A percentile compares a stretch with the other conserved stretches of the same genome.
phyloP scores from a whole-genome alignment of 2,329 filamentous ascomycete species.

The Aspergillus hortae region DNA sequence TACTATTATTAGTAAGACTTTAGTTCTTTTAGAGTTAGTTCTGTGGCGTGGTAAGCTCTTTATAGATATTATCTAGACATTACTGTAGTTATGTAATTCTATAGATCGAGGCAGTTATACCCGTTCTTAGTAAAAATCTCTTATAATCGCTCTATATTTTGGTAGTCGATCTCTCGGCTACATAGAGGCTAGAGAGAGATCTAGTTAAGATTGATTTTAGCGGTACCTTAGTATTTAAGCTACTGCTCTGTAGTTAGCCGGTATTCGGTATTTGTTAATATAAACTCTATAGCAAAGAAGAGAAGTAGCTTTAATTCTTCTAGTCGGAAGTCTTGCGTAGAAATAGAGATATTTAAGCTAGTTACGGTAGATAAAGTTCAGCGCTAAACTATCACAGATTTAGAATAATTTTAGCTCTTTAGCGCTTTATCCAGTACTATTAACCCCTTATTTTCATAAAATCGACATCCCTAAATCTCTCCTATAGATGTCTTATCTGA shows the following conservation, averaged over 20 bases:
- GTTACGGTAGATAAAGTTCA: background rate
- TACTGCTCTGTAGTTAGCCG: constrained; percentile 16
- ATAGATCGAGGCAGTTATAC: constrained; percentile 16
- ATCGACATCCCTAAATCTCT: background rate
- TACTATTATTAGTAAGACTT: background rate
- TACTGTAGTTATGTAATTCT: constrained; percentile 16
- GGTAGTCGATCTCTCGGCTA: constrained; percentile 6
- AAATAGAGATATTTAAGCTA: background rate
- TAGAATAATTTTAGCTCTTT: background rate
- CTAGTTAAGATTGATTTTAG: constrained; percentile 21
- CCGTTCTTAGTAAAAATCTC: constrained; percentile 17
- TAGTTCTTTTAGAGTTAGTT: background rate
- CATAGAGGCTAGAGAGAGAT: constrained; percentile 14
- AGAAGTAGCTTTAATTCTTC: background rate
- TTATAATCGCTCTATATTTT: constrained; percentile 20
- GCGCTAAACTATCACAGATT: background rate
- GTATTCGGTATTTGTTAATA: constrained; percentile 14
- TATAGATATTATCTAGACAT: background rate
- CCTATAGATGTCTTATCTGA: background rate
- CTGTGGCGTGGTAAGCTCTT: background rate
- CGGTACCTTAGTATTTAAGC: constrained; percentile 24
- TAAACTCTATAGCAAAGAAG: background rate
- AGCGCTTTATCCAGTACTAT: background rate
- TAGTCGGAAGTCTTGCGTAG: background rate
- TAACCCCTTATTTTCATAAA: background rate